A percentile compares a stretch with the other conserved stretches of the same genome.
Evolutionary conservation across 1,284 basidiomycete species (phyloP).

Genomic region (Trichosporon sp.): DNA sequence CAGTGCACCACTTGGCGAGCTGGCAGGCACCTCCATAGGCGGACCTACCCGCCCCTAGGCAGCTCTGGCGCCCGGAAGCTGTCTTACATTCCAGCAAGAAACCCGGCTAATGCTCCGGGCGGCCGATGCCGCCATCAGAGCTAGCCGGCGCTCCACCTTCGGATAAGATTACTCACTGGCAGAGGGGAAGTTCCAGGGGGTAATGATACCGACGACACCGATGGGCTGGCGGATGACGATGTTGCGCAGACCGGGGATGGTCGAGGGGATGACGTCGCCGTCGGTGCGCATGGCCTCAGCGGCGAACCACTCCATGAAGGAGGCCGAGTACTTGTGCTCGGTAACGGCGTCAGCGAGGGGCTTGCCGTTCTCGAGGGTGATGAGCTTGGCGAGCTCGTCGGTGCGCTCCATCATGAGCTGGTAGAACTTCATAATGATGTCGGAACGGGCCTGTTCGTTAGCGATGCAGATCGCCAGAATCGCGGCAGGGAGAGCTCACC

Average conservation of each 20-base stretch:
- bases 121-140: no score
- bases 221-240: slow-evolving; percentile 69
- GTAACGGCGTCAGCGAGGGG: slow-evolving; percentile 76
- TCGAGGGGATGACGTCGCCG: slow-evolving; percentile 78
- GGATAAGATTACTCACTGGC: slow-evolving; percentile 9
- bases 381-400: slow-evolving; percentile 78
- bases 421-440: slow-evolving; percentile 73
- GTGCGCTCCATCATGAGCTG: slow-evolving; percentile 73
- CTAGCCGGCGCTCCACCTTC: slow-evolving; percentile 60
- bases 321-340: slow-evolving; percentile 76
- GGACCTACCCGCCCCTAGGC: no score
- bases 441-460: slow-evolving; percentile 62
- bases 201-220: slow-evolving; percentile 51
- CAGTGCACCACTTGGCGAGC: no score
- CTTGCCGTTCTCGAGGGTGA: slow-evolving; percentile 91
- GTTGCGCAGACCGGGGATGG: slow-evolving; percentile 71
- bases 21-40: no score
- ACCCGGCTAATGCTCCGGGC: no score
- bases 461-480: not conserved
- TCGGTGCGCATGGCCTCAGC: slow-evolving; percentile 67
- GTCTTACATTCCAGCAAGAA: no score
- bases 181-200: slow-evolving; percentile 48
- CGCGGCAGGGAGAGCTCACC: slow-evolving; percentile 22
- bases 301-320: slow-evolving; percentile 81
- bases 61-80: no score